A percentile compares a stretch with the other conserved stretches of the same genome.
These are phyloP conservation scores for Neoascochyta sp. DNA, from an alignment of 2,329 filamentous ascomycete genomes.

Conservation along the genomic window DNA sequence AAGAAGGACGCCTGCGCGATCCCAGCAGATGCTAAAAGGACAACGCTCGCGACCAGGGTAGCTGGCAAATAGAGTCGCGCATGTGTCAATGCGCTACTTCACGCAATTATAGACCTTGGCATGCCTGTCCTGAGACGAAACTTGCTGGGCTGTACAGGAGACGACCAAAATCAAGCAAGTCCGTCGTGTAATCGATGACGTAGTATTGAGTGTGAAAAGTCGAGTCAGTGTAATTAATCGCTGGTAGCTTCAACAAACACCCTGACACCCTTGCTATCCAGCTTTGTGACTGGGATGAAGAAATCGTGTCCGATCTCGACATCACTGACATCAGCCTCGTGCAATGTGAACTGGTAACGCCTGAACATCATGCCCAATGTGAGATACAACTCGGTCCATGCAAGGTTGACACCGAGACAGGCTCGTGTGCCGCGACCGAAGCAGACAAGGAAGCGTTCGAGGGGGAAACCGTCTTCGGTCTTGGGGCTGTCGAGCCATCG, in stretches of 20 bases:
- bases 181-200: too few species aligned
- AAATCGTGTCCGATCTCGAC: slow-evolving; percentile 38
- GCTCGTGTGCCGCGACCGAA: slow-evolving; percentile 43
- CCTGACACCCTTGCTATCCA: slow-evolving; percentile 37
- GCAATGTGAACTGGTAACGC: slow-evolving; percentile 29
- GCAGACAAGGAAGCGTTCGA: slow-evolving; percentile 41
- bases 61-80: too few species aligned
- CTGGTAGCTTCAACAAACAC: slow-evolving; percentile 20
- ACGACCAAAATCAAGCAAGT: too few species aligned
- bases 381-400: slow-evolving; percentile 34
- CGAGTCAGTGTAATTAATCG: too few species aligned
- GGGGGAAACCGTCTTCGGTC: slow-evolving; percentile 27
- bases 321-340: slow-evolving; percentile 27
- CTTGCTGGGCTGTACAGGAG: too few species aligned
- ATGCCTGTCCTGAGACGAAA: too few species aligned
- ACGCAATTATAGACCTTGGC: too few species aligned
- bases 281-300: slow-evolving; percentile 35
- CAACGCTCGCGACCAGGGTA: too few species aligned
- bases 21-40: too few species aligned
- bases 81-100: too few species aligned
- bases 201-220: too few species aligned
- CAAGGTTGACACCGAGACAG: slow-evolving; percentile 44
- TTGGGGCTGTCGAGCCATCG: slow-evolving; percentile 39
- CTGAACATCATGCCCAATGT: slow-evolving; percentile 35
- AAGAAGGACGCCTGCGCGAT: too few species aligned